phyloP scores from a whole-genome alignment of 2,329 filamentous ascomycete genomes.

The Xylaria sp. region DNA sequence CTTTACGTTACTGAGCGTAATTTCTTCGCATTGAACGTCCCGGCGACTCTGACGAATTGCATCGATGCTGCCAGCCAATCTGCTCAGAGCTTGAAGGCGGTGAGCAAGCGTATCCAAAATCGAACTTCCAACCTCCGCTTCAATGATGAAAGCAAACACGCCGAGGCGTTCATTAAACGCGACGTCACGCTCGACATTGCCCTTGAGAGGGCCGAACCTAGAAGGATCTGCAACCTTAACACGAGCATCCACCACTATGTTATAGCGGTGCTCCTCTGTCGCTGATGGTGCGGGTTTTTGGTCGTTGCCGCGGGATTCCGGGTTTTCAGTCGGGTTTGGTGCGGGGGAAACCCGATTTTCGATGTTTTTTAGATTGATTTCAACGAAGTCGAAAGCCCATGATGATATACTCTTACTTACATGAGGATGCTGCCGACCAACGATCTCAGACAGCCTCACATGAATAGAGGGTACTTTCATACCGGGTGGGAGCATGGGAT shows the following conservation, averaged over 20 bases:
- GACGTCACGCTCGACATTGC: slow-evolving; percentile 68
- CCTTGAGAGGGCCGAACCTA: slow-evolving; percentile 65
- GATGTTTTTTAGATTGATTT: slow-evolving; percentile 65
- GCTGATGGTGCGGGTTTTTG: slow-evolving; percentile 19
- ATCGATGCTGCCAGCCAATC: slow-evolving; percentile 75
- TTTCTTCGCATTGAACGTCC: slow-evolving; percentile 66
- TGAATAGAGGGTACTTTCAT: slow-evolving; percentile 61
- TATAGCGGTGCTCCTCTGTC: slow-evolving; percentile 47
- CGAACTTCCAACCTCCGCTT: slow-evolving; percentile 66
- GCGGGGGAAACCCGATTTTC: slow-evolving; percentile 42
- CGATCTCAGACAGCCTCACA: slow-evolving; percentile 60
- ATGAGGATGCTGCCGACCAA: slow-evolving; percentile 42
- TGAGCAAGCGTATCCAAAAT: slow-evolving; percentile 68
- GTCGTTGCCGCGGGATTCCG: slow-evolving; percentile 20
- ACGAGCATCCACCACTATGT: slow-evolving; percentile 62
- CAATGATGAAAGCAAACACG: slow-evolving; percentile 70
- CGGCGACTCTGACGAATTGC: slow-evolving; percentile 68
- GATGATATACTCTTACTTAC: slow-evolving; percentile 44
- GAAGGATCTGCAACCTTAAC: slow-evolving; percentile 63
- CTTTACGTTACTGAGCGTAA: slow-evolving; percentile 70
- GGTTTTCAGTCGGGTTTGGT: slow-evolving; percentile 14
- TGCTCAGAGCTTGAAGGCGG: slow-evolving; percentile 73
- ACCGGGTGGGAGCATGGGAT: slow-evolving; percentile 55
- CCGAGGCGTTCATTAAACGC: slow-evolving; percentile 68
- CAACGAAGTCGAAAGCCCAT: slow-evolving; percentile 70